phyloP scores from a whole-genome alignment of 306 rosid genomes.

The Vachellia pachyceras region DNA sequence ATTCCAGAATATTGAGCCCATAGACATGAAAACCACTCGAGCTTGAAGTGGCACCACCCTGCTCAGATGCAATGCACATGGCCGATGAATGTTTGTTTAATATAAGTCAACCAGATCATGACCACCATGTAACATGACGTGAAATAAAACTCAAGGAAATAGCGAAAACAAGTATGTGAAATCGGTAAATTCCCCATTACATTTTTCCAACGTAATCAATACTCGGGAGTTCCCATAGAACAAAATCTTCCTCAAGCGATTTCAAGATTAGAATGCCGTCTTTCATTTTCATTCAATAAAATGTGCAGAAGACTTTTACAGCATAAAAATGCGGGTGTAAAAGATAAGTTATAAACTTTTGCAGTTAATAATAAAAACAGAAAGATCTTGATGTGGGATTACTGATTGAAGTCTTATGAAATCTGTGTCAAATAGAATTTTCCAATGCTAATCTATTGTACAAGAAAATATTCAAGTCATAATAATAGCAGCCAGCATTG shows the following conservation, averaged over 20 bases:
- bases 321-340: not conserved
- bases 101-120: conserved; percentile 17
- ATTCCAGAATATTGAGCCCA: conserved; percentile 93
- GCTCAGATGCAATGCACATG: conserved; percentile 37
- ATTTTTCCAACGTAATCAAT: not conserved
- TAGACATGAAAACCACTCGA: conserved; percentile 90
- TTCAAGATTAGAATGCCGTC: conserved; percentile 1
- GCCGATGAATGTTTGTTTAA: conserved; percentile 26
- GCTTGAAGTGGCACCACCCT: conserved; percentile 98
- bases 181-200: not conserved
- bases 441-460: no score
- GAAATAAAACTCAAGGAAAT: not conserved
- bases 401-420: no score
- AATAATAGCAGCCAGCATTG: no score
- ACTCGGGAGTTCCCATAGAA: not conserved
- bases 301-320: conserved; percentile 5
- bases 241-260: not conserved
- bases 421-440: no score
- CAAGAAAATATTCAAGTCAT: no score
- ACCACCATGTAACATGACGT: not conserved
- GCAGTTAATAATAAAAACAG: not conserved
- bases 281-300: conserved; percentile 6
- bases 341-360: no score
- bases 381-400: not conserved
- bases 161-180: not conserved